Percentiles rank a stretch among this genome's conserved stretches.
Evolutionary conservation across 768 basidiomycete genomes (phyloP).

Genomic region (Podaxis sp.): DNA sequence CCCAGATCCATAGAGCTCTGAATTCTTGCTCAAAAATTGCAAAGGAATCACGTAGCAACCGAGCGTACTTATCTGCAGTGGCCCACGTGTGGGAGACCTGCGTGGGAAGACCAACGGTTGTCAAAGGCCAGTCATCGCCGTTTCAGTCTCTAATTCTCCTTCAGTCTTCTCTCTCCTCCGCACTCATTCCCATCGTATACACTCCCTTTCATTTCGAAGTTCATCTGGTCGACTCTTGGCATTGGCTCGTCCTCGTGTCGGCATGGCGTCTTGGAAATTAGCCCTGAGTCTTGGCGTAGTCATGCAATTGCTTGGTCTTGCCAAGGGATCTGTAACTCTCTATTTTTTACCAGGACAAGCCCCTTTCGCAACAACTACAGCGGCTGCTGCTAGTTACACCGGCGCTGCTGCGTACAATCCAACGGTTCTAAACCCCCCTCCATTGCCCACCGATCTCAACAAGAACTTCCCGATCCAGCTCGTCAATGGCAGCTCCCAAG

Average conservation of each 20-base stretch:
- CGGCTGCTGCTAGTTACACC: constrained; percentile 40
- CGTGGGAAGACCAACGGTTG: background rate
- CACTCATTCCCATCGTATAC: constrained; percentile 7
- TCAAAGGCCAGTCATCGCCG: background rate
- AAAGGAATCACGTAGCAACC: too few relatives aligned
- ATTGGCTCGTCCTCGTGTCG: background rate
- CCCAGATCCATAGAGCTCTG: background rate
- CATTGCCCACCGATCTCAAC: constrained; percentile 42
- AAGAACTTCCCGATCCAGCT: constrained; percentile 47
- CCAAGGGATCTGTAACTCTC: constrained; percentile 29
- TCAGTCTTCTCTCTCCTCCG: background rate
- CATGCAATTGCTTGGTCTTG: constrained; percentile 6
- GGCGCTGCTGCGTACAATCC: constrained; percentile 56
- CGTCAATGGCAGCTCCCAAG: constrained; percentile 29
- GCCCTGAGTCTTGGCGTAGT: background rate
- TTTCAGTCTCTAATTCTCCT: background rate
- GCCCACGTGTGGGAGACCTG: background rate
- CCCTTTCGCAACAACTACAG: constrained; percentile 28
- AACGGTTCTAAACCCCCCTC: constrained; percentile 45
- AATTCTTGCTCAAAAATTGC: background rate
- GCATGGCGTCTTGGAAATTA: constrained; percentile 6
- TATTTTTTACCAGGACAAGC: constrained; percentile 33
- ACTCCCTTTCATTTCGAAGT: background rate
- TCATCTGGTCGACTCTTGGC: background rate
- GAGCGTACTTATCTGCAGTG: background rate